Base-by-base conservation (phyloP, 441 rosid species). In the Viola pubescens region DNA sequence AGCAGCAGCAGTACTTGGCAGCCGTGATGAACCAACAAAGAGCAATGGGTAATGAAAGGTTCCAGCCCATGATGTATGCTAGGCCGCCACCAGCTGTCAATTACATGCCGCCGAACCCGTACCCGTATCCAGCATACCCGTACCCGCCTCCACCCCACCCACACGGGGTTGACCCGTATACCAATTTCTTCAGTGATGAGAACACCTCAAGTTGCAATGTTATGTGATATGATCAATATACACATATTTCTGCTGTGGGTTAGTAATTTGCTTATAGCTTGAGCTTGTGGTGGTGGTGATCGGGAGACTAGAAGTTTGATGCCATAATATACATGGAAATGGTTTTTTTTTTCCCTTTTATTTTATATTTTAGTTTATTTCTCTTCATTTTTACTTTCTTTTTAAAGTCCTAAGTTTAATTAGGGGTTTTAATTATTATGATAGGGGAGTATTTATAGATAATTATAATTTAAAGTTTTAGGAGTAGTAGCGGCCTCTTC, bases 51-150 rank as follows among this genome's bases (percentile, higher is more conserved):
- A 84, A 79, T n/a, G 92, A 87, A 57, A 78, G 97, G 73, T 86
- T 82, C 77, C 97, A 90, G 62, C 97, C 79, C 39, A 73, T 91
- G 96, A 91, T 91, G 94, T 88, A 91, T 12, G 94, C 94, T 6
- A 78, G 90, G 68, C 97, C 88, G 37, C 91, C 94, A 0, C 78
- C 96, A 0, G 94, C 97, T 2, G 82, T 81, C 34, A 91, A 91
- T 71, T 91, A 84, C 77, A 64, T 84, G 81, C 94, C 96, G 2
- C 80, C 84, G 4, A 56, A 71, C 41, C 80, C 82, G 0, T 73
- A 80, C 52, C 85, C 76, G 8, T 60, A 72, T 26, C 52, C 77
- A 6, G 3, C 75, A 0, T 65, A 76, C 75, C 82, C 80, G 7
- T 60, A 75, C 51, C 81, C 59, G 0, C 76, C 71, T 0, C 78